Conservation (phyloP, 2,329 filamentous ascomycete species). For the Penicillium verrucosum region DNA sequence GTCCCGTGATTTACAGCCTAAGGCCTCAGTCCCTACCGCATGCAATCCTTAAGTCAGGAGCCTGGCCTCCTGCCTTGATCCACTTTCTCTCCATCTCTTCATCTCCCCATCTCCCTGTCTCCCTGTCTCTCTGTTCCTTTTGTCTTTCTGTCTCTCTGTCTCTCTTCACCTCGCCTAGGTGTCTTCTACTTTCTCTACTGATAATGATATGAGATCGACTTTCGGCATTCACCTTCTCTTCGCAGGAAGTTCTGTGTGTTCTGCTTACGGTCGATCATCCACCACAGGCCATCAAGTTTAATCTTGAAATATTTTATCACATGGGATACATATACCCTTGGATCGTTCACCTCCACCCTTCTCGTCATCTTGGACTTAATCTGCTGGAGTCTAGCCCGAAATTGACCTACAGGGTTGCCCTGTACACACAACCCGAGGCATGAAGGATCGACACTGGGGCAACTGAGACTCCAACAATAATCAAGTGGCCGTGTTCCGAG, state of each 20-base stretch:
- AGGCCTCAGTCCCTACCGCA: not conserved
- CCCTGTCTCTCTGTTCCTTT: too few relatives aligned
- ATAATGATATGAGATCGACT: conserved; percentile 2
- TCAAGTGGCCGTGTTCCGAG: not conserved
- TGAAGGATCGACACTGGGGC: conserved; percentile 5
- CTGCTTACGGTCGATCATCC: not conserved
- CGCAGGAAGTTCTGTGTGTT: not conserved
- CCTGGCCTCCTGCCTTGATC: not conserved
- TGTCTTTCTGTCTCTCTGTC: not conserved
- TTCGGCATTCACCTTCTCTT: not conserved
- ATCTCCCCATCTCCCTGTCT: not conserved
- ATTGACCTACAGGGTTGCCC: not conserved
- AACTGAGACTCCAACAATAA: conserved; percentile 5
- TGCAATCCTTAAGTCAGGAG: not conserved
- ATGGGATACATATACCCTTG: not conserved
- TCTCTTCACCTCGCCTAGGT: not conserved
- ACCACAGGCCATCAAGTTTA: not conserved
- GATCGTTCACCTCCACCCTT: not conserved
- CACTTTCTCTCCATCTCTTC: not conserved
- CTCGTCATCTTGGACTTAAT: not conserved
- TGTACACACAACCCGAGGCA: conserved; percentile 6
- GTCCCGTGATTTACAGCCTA: conserved; percentile 5
- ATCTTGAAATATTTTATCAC: not conserved
- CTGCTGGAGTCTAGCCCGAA: not conserved
- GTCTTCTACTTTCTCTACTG: not conserved